These are phyloP conservation scores for Aspergillus olivimuriae DNA, from an alignment of 495 filamentous ascomycete species.

Conservation along the genomic window DNA sequence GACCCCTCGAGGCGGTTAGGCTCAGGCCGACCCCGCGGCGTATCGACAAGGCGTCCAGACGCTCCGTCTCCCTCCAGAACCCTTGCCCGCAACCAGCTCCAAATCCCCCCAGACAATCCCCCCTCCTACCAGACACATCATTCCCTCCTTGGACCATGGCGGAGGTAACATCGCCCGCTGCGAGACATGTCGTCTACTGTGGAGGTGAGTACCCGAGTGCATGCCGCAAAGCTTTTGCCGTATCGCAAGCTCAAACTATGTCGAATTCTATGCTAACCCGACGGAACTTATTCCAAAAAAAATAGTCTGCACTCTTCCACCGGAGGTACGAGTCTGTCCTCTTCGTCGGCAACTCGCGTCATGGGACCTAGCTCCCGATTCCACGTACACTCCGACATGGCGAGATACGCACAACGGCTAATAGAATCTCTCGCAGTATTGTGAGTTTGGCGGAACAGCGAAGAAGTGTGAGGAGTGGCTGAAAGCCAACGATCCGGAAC, in stretches of 20 bases:
- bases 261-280: slow-evolving; percentile 10
- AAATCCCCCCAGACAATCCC: too few species aligned
- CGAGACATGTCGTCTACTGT: slow-evolving; percentile 68
- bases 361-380: too few species aligned
- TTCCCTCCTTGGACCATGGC: slow-evolving; percentile 23
- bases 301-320: slow-evolving; percentile 84
- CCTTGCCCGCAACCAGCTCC: too few species aligned
- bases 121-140: background rate
- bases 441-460: slow-evolving; percentile 96
- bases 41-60: slow-evolving; percentile 5
- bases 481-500: slow-evolving; percentile 59
- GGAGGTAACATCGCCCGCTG: slow-evolving; percentile 32
- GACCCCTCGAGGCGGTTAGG: background rate
- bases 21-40: slow-evolving; percentile 10
- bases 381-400: too few species aligned
- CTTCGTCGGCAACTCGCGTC: background rate
- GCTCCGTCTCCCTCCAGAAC: background rate
- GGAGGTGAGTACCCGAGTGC: slow-evolving; percentile 73
- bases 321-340: slow-evolving; percentile 60
- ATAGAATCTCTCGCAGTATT: slow-evolving; percentile 59
- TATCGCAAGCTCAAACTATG: background rate
- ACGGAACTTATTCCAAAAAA: too few species aligned
- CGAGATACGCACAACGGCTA: background rate
- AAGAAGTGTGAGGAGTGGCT: slow-evolving; percentile 98
- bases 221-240: too few species aligned